These are phyloP conservation scores for Macrophomina tecta DNA, from an alignment of 2,329 filamentous ascomycete species.

Conservation along the genomic window DNA sequence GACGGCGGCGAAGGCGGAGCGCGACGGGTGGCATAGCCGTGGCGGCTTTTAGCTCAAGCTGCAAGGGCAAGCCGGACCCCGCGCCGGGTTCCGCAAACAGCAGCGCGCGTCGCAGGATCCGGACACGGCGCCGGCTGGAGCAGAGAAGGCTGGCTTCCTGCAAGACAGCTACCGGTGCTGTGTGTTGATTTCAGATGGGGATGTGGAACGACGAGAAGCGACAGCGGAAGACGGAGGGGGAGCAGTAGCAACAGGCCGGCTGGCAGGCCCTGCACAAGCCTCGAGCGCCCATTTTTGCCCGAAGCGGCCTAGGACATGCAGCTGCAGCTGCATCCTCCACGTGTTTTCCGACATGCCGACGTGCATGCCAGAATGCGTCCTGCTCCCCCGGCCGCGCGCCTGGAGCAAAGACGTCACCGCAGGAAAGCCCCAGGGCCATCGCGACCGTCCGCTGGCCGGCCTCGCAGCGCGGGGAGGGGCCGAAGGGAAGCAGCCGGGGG, in stretches of 20 bases:
- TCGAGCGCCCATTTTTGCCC: not conserved
- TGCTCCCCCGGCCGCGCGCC: not conserved
- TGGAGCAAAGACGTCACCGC: not conserved
- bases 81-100: not conserved
- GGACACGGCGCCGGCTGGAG: too few relatives aligned
- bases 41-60: not conserved
- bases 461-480: not conserved
- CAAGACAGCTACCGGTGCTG: too few relatives aligned
- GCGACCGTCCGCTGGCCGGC: not conserved
- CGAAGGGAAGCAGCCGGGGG: not conserved
- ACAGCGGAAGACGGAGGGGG: not conserved
- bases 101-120: not conserved
- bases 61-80: not conserved
- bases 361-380: not conserved
- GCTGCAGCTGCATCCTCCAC: not conserved
- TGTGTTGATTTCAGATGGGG: too few relatives aligned
- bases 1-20: not conserved
- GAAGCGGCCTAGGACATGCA: not conserved
- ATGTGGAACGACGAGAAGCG: too few relatives aligned
- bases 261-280: not conserved
- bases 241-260: not conserved
- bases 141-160: too few relatives aligned
- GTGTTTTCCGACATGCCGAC: slow-evolving; percentile 1
- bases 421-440: not conserved
- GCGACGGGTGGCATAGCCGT: not conserved